Evolutionary conservation across 805 yeast species (phyloP).

Genomic region (Candida incommunis): DNA sequence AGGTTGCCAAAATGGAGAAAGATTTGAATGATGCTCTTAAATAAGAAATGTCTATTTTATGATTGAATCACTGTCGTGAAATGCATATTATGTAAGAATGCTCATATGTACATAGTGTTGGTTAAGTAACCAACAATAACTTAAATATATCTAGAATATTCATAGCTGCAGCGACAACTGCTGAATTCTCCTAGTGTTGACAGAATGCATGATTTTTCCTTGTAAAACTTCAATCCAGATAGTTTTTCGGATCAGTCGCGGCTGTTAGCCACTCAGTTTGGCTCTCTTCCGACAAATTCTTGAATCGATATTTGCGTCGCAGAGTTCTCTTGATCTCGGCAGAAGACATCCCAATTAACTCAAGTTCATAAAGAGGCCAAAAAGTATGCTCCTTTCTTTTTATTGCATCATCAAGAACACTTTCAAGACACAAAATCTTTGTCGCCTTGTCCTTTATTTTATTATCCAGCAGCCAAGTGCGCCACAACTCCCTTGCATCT

Average conservation of each 20-base stretch:
- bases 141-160: too few species aligned
- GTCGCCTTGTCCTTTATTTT: background rate
- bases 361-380: background rate
- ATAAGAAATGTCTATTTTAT: background rate
- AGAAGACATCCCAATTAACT: background rate
- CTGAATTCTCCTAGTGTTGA: too few species aligned
- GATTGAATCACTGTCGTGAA: too few species aligned
- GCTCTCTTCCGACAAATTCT: background rate
- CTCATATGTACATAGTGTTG: conserved; percentile 1
- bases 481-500: background rate
- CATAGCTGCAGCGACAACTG: too few species aligned
- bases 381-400: background rate
- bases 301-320: background rate
- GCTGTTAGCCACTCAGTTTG: background rate
- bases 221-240: background rate
- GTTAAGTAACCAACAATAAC: background rate
- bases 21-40: conserved; percentile 2
- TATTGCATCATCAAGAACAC: background rate
- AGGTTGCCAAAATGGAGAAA: conserved; percentile 10
- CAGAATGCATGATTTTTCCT: too few species aligned
- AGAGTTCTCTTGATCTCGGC: background rate
- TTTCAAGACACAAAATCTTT: background rate
- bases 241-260: background rate
- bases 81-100: too few species aligned
- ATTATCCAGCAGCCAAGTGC: background rate